A percentile compares a stretch with the other conserved stretches of the same genome.
Conservation (phyloP, 2,329 filamentous ascomycete genomes). For the Apiospora phragmitis region DNA sequence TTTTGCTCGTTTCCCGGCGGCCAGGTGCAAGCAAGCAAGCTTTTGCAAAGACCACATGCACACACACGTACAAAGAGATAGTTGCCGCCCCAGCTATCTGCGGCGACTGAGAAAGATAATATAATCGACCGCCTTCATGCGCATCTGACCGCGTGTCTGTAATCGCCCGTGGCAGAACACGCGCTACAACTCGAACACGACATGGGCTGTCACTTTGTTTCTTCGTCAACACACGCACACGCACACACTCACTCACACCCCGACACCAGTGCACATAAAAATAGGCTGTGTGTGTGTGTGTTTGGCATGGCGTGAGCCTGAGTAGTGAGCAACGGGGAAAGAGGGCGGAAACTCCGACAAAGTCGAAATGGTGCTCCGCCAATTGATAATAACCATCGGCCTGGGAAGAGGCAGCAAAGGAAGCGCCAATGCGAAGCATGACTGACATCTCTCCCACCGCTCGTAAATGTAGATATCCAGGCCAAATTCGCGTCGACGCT, state of each 20-base stretch:
- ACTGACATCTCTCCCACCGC: not conserved
- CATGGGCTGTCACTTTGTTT: not conserved
- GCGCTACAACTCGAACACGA: not conserved
- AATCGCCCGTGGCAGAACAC: slow-evolving; percentile 11
- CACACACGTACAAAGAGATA: not conserved
- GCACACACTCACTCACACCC: not conserved
- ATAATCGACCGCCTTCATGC: slow-evolving; percentile 2
- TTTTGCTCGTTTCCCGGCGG: not conserved
- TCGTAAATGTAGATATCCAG: not conserved
- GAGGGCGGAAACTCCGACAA: not conserved
- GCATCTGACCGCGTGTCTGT: slow-evolving; percentile 13
- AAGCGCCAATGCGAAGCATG: not conserved
- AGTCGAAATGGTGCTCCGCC: not conserved
- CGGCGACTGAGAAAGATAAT: not conserved
- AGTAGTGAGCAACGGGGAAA: not conserved
- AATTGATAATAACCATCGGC: not conserved
- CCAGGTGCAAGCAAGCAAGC: not conserved
- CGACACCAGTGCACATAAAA: not conserved
- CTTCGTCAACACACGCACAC: not conserved
- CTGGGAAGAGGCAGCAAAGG: not conserved
- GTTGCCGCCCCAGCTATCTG: not conserved
- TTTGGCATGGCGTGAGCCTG: not conserved
- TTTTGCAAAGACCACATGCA: not conserved
- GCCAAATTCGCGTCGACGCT: not conserved
- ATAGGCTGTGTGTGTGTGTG: not conserved